Conservation (phyloP, 2,329 filamentous ascomycete species). For the Phoma sp. region DNA sequence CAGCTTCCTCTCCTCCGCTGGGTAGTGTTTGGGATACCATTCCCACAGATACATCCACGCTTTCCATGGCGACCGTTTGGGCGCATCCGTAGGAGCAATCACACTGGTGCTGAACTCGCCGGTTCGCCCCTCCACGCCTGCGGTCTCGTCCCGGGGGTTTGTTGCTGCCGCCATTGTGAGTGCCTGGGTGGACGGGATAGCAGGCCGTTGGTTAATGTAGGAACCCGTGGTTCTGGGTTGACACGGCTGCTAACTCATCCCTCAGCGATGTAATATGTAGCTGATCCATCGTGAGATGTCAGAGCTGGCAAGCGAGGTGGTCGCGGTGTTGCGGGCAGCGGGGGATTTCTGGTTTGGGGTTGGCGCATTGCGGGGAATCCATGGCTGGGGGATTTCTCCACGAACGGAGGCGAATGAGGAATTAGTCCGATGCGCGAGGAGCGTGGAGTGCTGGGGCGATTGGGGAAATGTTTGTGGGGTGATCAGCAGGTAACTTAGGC, state of each 20-base stretch:
- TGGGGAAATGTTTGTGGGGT: background rate
- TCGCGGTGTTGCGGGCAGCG: slow-evolving; percentile 30
- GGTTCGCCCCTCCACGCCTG: slow-evolving; percentile 24
- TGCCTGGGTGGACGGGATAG: slow-evolving; percentile 8
- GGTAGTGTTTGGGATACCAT: slow-evolving; percentile 47
- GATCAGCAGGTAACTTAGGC: background rate
- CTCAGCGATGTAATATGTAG: slow-evolving; percentile 33
- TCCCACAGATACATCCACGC: slow-evolving; percentile 49
- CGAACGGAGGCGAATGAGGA: slow-evolving; percentile 13
- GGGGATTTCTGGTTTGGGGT: slow-evolving; percentile 26
- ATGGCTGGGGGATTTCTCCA: slow-evolving; percentile 22
- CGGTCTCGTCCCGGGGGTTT: slow-evolving; percentile 30
- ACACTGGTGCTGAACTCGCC: slow-evolving; percentile 34
- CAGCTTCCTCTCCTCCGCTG: slow-evolving; percentile 42
- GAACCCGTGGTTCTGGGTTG: slow-evolving; percentile 12
- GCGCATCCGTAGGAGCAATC: slow-evolving; percentile 43
- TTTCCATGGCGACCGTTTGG: slow-evolving; percentile 46
- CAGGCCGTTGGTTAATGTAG: slow-evolving; percentile 6
- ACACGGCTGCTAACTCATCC: slow-evolving; percentile 6
- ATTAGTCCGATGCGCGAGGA: slow-evolving; percentile 16
- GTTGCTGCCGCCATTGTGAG: slow-evolving; percentile 24
- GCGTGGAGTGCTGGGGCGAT: background rate
- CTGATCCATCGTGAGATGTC: slow-evolving; percentile 18
- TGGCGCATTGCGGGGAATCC: slow-evolving; percentile 33
- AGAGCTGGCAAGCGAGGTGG: slow-evolving; percentile 19